Conservation (phyloP, 2,329 filamentous ascomycete genomes). For the Cryphonectria radicalis region DNA sequence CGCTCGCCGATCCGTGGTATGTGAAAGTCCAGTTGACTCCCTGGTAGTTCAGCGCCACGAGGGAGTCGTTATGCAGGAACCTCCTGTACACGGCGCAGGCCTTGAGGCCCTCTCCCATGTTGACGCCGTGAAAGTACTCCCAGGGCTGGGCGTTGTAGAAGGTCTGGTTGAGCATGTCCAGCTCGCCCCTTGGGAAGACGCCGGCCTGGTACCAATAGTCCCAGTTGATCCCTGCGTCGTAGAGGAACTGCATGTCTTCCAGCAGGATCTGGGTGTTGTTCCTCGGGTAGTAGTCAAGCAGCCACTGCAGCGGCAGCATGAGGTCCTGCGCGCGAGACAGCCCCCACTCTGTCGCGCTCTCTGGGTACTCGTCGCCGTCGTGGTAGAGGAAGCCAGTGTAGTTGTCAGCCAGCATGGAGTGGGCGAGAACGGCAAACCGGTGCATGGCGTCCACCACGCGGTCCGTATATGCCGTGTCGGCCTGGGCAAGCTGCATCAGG, state of each 20-base stretch:
- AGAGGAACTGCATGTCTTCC: conserved; percentile 19
- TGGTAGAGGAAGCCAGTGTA: conserved; percentile 52
- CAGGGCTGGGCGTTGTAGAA: conserved; percentile 16
- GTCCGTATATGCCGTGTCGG: conserved; percentile 46
- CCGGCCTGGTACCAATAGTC: conserved; percentile 23
- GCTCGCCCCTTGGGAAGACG: conserved; percentile 16
- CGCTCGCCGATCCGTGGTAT: conserved; percentile 21
- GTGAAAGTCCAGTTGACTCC: conserved; percentile 23
- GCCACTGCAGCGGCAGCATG: conserved; percentile 41
- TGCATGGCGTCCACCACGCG: conserved; percentile 54
- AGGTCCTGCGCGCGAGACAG: conserved; percentile 41
- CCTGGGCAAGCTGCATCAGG: conserved; percentile 53
- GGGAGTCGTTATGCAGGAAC: conserved; percentile 18
- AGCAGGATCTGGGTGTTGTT: conserved; percentile 35
- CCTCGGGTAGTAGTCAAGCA: conserved; percentile 38
- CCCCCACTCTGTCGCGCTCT: conserved; percentile 40
- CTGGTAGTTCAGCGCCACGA: conserved; percentile 17
- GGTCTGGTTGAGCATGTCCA: conserved; percentile 23
- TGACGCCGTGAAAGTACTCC: conserved; percentile 22
- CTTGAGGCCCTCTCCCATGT: conserved; percentile 21
- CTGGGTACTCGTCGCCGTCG: conserved; percentile 44
- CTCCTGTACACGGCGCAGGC: conserved; percentile 21
- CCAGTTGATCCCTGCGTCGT: conserved; percentile 21
- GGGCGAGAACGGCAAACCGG: conserved; percentile 51
- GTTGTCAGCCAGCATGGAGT: conserved; percentile 57